Base-by-base conservation (phyloP, 2,329 filamentous ascomycete genomes). In the Ampelomyces quisqualis region DNA sequence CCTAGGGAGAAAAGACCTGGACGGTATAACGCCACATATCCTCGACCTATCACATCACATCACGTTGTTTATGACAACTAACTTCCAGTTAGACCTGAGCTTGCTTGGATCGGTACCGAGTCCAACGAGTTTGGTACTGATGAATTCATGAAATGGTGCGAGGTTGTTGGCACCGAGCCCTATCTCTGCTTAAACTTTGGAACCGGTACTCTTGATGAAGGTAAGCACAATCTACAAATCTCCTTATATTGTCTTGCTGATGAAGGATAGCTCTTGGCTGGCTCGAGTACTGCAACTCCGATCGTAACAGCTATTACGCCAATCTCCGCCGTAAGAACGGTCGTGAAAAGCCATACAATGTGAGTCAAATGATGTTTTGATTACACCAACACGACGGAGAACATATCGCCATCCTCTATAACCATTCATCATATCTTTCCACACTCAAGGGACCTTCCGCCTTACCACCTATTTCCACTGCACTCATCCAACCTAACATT, bases 211-310 rank as follows among this genome's bases (percentile, higher is more conserved):
- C 60, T 78, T 11, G 73, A 76, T 42, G 76, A 78, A 73, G 75
- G 75, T 77, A 30, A 22, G 43, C 7, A 15, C 23, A 5, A 2
- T n/a, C 14, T 22, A n/a, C 3, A 7, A 4, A 4, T 5, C 13
- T 8, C 14, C 17, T 3, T 0, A 3, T 21, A 11, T 22, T 27
- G 10, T 3, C 14, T 8, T 13, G 8, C 10, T 21, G 8, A 35
- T 37, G 10, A 41, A 74, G 2, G 24, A 23, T 20, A 79, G 78
- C 79, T 23, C 75, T 91, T 21, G 86, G 77, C 8, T 93, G 88
- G 88, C 74, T 93, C 14, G 88, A 93, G 63, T 93, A 93, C 73
- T 93, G 88, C 74, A 93, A 93, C 70, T 83, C 82, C 2, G 80
- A 77, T n/a, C 75, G 77, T 40, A 79, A 90, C 67, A 90, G 85